Evolutionary conservation across 441 rosid species (phyloP).

Genomic region (Gossypium trilobum): DNA sequence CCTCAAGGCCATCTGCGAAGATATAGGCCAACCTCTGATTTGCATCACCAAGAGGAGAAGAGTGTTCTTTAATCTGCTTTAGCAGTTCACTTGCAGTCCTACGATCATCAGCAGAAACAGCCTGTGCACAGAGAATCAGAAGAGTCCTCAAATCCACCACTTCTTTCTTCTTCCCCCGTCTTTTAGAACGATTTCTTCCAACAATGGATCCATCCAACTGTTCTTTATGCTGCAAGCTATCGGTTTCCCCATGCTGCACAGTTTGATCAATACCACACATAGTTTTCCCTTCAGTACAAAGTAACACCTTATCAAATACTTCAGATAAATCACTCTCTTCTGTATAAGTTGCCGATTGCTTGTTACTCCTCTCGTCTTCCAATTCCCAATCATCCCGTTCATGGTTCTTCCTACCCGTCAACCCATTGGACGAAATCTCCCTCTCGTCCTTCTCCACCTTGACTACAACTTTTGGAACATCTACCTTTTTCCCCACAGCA

Average conservation of each 20-base stretch:
- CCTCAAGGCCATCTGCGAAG: constrained; percentile 77
- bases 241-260: constrained; percentile 7
- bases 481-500: background rate
- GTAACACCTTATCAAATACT: constrained; percentile 40
- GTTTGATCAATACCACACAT: constrained; percentile 8
- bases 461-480: constrained; percentile 13
- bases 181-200: constrained; percentile 26
- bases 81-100: constrained; percentile 52
- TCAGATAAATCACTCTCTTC: constrained; percentile 44
- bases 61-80: constrained; percentile 52
- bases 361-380: constrained; percentile 48
- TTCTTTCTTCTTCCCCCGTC: constrained; percentile 33
- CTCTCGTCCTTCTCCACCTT: constrained; percentile 22
- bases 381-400: constrained; percentile 32
- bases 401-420: constrained; percentile 45
- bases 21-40: constrained; percentile 66
- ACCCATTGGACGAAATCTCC: constrained; percentile 12
- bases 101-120: constrained; percentile 44
- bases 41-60: constrained; percentile 57
- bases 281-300: constrained; percentile 21
- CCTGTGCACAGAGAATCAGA: constrained; percentile 59
- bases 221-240: constrained; percentile 14
- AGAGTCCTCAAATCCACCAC: constrained; percentile 59
- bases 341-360: constrained; percentile 37
- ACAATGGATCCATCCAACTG: constrained; percentile 23